phyloP scores from a whole-genome alignment of 179 eudicot genomes.

The Nepenthes alata region DNA sequence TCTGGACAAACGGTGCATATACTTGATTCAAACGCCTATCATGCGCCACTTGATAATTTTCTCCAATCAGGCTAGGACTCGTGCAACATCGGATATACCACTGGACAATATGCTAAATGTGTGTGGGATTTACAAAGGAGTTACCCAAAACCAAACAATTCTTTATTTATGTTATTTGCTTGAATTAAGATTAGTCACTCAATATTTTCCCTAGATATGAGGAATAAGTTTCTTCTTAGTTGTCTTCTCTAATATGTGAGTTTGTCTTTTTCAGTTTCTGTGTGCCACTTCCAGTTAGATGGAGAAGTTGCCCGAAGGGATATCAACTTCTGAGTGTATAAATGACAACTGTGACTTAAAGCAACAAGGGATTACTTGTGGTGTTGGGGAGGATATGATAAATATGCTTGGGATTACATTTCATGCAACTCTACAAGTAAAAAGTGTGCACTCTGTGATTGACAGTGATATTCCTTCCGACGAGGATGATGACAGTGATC shows the following conservation, averaged over 20 bases:
- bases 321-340: neutral
- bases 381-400: constrained; percentile 2
- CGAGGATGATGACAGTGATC: neutral
- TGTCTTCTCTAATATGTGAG: neutral
- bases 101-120: no score
- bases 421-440: constrained; percentile 2
- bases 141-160: neutral
- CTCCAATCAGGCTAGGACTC: no score
- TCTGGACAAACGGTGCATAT: no score
- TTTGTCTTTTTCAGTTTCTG: neutral
- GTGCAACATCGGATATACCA: no score
- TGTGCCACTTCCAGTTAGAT: neutral
- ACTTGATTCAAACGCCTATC: no score
- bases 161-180: neutral
- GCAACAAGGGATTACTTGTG: neutral
- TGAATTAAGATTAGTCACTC: no score
- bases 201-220: no score
- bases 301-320: neutral
- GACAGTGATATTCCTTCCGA: neutral
- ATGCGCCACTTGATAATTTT: no score
- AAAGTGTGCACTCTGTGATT: neutral
- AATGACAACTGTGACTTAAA: neutral
- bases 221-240: neutral
- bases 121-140: neutral
- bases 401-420: neutral